A percentile compares a stretch with the other conserved stretches of the same genome.
Evolutionary conservation across 352 stramenopile genomes (phyloP).

Genomic region (Pilasporangium apinafurcum): DNA sequence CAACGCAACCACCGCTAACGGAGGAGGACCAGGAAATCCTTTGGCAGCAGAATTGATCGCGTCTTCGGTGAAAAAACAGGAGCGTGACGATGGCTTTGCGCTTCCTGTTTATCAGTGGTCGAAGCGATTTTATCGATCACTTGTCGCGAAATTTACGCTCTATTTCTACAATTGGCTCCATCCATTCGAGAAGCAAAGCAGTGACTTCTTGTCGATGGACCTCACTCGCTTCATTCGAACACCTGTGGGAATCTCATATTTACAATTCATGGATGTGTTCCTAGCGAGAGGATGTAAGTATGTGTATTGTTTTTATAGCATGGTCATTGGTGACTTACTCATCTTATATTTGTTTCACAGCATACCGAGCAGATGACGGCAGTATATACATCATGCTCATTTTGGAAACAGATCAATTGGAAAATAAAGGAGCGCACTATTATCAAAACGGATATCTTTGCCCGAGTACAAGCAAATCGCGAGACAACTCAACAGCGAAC

Average conservation of each 20-base stretch:
- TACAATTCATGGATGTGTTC: slow-evolving; percentile 77
- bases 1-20: not conserved
- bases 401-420: slow-evolving; percentile 67
- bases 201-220: slow-evolving; percentile 53
- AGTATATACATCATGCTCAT: slow-evolving; percentile 61
- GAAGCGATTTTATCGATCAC: slow-evolving; percentile 73
- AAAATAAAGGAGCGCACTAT: slow-evolving; percentile 71
- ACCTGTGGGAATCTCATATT: slow-evolving; percentile 72
- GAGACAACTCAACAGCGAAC: not conserved
- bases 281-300: slow-evolving; percentile 57
- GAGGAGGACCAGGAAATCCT: slow-evolving; percentile 16
- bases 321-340: not conserved
- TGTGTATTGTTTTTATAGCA: not conserved
- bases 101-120: slow-evolving; percentile 80
- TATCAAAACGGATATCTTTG: slow-evolving; percentile 75
- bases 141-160: slow-evolving; percentile 79
- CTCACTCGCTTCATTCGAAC: slow-evolving; percentile 71
- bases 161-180: slow-evolving; percentile 80
- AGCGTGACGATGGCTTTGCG: slow-evolving; percentile 71
- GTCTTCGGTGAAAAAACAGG: slow-evolving; percentile 62
- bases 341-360: slow-evolving; percentile 11
- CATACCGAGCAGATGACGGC: slow-evolving; percentile 39
- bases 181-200: slow-evolving; percentile 49
- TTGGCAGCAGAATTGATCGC: slow-evolving; percentile 78
- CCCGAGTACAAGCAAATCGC: slow-evolving; percentile 23